Conservation (phyloP, 495 filamentous ascomycete species). For the Talaromyces ruber region DNA sequence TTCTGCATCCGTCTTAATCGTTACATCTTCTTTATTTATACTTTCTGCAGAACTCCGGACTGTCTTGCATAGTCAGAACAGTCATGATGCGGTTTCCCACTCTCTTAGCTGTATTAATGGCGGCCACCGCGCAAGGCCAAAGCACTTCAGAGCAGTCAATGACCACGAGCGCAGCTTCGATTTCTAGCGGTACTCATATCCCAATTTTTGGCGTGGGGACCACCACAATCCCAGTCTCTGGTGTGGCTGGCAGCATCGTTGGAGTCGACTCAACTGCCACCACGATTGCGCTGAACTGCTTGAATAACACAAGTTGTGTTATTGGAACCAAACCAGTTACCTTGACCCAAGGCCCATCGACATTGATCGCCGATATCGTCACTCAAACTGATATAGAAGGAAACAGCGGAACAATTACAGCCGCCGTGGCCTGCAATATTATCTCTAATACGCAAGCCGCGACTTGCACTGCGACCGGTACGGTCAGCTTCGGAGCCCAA, state of each 20-base stretch:
- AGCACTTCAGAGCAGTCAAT: background rate
- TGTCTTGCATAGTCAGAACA: background rate
- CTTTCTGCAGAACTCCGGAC: background rate
- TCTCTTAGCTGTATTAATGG: background rate
- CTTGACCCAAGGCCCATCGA: conserved; percentile 13
- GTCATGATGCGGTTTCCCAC: background rate
- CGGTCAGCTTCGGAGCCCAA: background rate
- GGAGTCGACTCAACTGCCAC: conserved; percentile 6
- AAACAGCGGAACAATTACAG: background rate
- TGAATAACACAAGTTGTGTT: background rate
- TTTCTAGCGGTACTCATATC: background rate
- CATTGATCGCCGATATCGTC: conserved; percentile 8
- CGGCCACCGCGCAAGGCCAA: background rate
- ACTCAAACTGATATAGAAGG: conserved; percentile 5
- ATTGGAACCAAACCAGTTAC: background rate
- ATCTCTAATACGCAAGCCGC: conserved; percentile 9
- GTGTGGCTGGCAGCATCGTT: conserved; percentile 10
- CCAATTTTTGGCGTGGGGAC: conserved; percentile 7
- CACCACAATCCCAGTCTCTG: conserved; percentile 1
- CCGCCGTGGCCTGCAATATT: conserved; percentile 11
- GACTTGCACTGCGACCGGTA: conserved; percentile 7
- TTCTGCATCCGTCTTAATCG: background rate
- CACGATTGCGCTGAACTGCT: conserved; percentile 8
- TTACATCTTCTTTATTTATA: background rate
- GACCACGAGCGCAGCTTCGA: background rate